Evolutionary conservation across 495 filamentous ascomycete species (phyloP).

Genomic region (Podospora comata): DNA sequence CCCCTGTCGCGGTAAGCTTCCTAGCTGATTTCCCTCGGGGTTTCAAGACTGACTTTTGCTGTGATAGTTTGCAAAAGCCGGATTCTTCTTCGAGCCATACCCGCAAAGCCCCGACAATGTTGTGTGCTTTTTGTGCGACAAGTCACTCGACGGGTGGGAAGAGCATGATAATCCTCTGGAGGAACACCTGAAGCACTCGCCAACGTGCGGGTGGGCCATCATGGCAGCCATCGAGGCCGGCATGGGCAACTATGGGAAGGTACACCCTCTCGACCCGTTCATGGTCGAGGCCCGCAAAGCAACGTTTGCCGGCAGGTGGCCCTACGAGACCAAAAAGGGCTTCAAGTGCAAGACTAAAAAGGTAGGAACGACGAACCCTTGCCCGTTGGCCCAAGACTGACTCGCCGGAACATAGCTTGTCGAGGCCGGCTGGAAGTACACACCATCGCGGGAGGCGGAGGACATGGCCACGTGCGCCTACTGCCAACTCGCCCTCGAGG

Average conservation of each 20-base stretch:
- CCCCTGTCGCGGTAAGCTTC: conserved; percentile 59
- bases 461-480: conserved; percentile 88
- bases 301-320: conserved; percentile 80
- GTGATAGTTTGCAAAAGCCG: conserved; percentile 75
- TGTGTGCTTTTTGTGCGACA: conserved; percentile 78
- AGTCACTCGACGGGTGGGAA: conserved; percentile 86
- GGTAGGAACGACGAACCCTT: conserved; percentile 46
- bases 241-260: conserved; percentile 59
- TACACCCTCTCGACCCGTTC: conserved; percentile 66
- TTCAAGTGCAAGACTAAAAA: conserved; percentile 85
- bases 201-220: conserved; percentile 84
- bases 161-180: conserved; percentile 70
- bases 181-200: conserved; percentile 81
- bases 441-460: conserved; percentile 71
- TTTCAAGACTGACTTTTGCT: not conserved
- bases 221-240: conserved; percentile 66
- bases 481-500: conserved; percentile 79
- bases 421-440: conserved; percentile 90
- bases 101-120: conserved; percentile 78
- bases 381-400: not conserved
- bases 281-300: conserved; percentile 73
- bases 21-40: not conserved
- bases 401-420: conserved; percentile 60
- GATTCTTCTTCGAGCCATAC: conserved; percentile 82
- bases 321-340: conserved; percentile 81